Evolutionary conservation across 176 grass and related monocot species (phyloP), one percentile per base, ranked within the genome.

Genomic region (Puya raimondii): DNA sequence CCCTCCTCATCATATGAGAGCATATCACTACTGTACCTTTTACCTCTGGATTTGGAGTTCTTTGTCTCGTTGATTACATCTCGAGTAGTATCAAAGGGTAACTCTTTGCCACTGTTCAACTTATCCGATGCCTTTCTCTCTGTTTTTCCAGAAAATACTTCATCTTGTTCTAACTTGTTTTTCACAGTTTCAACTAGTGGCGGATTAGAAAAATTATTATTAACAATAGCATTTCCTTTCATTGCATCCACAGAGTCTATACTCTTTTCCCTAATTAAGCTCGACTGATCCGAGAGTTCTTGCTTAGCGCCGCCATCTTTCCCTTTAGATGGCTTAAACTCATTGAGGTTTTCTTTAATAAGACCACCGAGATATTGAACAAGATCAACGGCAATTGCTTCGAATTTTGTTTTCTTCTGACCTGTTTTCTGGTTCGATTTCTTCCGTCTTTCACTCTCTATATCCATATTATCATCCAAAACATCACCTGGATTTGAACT

Each of bases 341-440:
- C 92, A 52, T 70, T 53, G 12, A 96, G n/a, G 48, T 87, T 79
- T 23, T 80, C 85, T 53, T 71, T 66, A 16, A 85, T 78, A 64
- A 87, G 70, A 65, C 67, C 65, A 0, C 64, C 73, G 15, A 96
- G 25, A 29, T 80, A 87, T 20, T 53, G 76, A 11, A 78, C 73
- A 29, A 87, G 51, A 52, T 89, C 80, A 63, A 52, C 67, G 49
- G 68, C 79, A 53, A 79, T 72, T 7, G 65, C 78, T 42, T 78
- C 65, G 47, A 86, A 6, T 26, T 80, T 70, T 16, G 12, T 75
- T 65, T 70, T 74, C 47, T 80, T 80, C 42, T 66, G 67, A 70
- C 23, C 50, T 3, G 21, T 26, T 70, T 77, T 85, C 47, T 64
- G 63, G 54, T 64, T 80, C 7, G 12, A 58, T 75, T 80, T 85